Conservation (phyloP, 257 asterid species). For the Orobanche coerulescens region DNA sequence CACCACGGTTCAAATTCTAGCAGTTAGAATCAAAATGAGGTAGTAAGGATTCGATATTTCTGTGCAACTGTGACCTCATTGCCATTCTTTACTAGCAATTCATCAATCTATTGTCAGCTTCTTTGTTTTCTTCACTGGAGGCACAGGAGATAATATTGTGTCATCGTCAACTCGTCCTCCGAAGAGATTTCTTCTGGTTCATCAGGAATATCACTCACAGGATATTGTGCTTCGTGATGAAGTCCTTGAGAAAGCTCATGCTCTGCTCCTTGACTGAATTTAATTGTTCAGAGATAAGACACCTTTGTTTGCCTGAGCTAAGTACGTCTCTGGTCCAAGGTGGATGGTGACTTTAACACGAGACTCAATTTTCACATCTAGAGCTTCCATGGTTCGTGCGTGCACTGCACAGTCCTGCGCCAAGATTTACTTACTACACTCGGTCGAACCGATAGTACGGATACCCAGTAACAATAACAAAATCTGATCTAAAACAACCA, state of each 20-base stretch:
- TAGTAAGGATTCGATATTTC: too few species aligned
- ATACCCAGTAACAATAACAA: too few species aligned
- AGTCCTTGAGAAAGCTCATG: slow-evolving; percentile 77
- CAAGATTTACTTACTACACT: too few species aligned
- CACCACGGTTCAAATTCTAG: too few species aligned
- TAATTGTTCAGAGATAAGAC: slow-evolving; percentile 65
- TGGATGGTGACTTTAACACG: slow-evolving; percentile 56
- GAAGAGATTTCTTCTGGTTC: slow-evolving; percentile 74
- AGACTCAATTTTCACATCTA: slow-evolving; percentile 19
- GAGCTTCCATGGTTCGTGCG: slow-evolving; percentile 42
- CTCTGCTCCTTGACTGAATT: slow-evolving; percentile 68
- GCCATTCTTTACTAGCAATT: too few species aligned
- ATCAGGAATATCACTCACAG: slow-evolving; percentile 82
- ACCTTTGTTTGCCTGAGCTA: slow-evolving; percentile 49
- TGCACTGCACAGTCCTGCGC: too few species aligned
- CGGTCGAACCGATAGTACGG: too few species aligned
- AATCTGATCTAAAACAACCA: too few species aligned
- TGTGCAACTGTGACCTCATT: too few species aligned
- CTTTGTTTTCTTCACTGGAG: slow-evolving; percentile 64
- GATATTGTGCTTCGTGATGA: slow-evolving; percentile 67
- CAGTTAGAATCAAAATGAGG: too few species aligned
- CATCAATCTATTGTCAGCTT: slow-evolving; percentile 43
- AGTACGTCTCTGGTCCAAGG: slow-evolving; percentile 72
- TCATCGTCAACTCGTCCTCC: slow-evolving; percentile 62
- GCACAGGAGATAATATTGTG: slow-evolving; percentile 38